phyloP scores from a whole-genome alignment of 306 rosid genomes.

The Clitoria ternatea region DNA sequence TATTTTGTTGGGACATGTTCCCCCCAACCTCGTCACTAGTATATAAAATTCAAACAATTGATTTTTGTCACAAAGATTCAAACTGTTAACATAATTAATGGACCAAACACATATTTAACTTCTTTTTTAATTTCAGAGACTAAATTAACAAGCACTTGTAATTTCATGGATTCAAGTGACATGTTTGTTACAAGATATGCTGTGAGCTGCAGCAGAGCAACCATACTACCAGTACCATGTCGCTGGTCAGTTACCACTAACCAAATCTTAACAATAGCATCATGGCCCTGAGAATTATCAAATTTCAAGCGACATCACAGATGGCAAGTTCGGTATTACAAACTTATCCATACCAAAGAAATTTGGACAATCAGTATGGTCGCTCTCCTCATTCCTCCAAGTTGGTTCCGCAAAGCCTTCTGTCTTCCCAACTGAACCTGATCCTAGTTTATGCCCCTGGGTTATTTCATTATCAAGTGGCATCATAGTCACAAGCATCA shows the following conservation, averaged over 20 bases:
- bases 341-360: constrained; percentile 42
- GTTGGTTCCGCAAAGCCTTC: constrained; percentile 50
- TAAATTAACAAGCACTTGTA: too few species aligned
- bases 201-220: constrained; percentile 41
- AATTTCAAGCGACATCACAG: constrained; percentile 52
- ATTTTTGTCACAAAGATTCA: too few species aligned
- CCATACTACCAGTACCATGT: constrained; percentile 38
- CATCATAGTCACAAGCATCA: too few species aligned
- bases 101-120: too few species aligned
- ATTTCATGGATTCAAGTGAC: too few species aligned
- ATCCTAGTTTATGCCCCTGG: neutral
- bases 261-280: constrained; percentile 41
- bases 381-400: constrained; percentile 32
- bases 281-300: constrained; percentile 43
- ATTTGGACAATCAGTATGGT: constrained; percentile 39
- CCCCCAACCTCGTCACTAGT: too few species aligned
- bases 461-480: neutral
- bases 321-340: constrained; percentile 32
- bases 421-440: neutral
- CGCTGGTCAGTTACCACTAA: constrained; percentile 28
- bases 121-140: too few species aligned
- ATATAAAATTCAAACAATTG: too few species aligned
- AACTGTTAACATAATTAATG: too few species aligned
- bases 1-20: too few species aligned
- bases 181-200: too few species aligned